These are phyloP conservation scores for Septoria petroselini DNA, from an alignment of 2,329 filamentous ascomycete genomes.

Conservation along the genomic window DNA sequence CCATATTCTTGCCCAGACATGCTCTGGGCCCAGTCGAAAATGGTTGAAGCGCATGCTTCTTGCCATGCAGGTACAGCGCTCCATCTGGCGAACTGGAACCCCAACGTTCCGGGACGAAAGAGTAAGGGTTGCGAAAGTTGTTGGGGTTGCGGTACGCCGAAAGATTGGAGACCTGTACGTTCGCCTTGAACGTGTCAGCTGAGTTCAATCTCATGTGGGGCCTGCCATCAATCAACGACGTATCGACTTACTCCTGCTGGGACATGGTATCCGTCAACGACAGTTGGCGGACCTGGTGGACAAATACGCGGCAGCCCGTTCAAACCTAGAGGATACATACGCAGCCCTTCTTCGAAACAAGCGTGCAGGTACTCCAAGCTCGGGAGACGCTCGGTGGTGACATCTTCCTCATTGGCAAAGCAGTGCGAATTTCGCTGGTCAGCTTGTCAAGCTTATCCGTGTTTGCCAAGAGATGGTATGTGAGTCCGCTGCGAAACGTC, in stretches of 20 bases:
- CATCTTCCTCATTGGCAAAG: slow-evolving; percentile 32
- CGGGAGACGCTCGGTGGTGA: slow-evolving; percentile 35
- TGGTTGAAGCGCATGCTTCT: slow-evolving; percentile 32
- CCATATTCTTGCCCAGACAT: slow-evolving; percentile 37
- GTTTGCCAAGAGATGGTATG: slow-evolving; percentile 68
- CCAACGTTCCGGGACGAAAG: slow-evolving; percentile 43
- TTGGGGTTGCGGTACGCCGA: slow-evolving; percentile 28
- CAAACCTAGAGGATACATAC: slow-evolving; percentile 48
- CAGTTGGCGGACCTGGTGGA: slow-evolving; percentile 24
- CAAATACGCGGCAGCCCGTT: slow-evolving; percentile 36
- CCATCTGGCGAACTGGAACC: slow-evolving; percentile 28
- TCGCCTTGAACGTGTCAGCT: slow-evolving; percentile 2
- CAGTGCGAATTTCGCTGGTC: slow-evolving; percentile 53
- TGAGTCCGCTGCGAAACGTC: slow-evolving; percentile 65
- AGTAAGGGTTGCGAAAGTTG: slow-evolving; percentile 33
- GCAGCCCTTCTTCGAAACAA: slow-evolving; percentile 47
- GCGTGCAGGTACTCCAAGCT: slow-evolving; percentile 46
- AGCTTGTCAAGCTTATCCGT: slow-evolving; percentile 54
- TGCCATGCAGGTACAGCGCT: slow-evolving; percentile 25
- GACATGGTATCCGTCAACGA: slow-evolving; percentile 30
- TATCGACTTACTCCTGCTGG: slow-evolving; percentile 20
- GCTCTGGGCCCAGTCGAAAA: slow-evolving; percentile 39
- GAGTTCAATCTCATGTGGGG: too few species aligned
- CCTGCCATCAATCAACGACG: too few species aligned
- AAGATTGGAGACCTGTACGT: slow-evolving; percentile 24